Percentiles rank a stretch among this genome's conserved stretches.
These are phyloP conservation scores for Phoma sp. DNA, from an alignment of 2,329 filamentous ascomycete species.

Conservation along the genomic window DNA sequence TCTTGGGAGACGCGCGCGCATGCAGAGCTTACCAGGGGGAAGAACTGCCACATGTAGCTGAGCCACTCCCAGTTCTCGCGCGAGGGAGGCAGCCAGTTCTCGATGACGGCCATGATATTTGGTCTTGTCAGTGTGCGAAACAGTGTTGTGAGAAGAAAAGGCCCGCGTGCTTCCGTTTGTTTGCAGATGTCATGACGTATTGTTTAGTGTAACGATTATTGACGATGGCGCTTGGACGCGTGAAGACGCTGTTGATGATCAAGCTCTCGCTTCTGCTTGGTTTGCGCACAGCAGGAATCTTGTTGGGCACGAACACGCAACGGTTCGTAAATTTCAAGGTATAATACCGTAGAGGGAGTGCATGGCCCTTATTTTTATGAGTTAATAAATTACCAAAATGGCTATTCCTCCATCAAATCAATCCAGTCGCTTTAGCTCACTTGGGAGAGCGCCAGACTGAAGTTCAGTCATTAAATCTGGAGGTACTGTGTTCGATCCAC, in stretches of 20 bases:
- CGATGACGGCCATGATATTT: constrained; percentile 50
- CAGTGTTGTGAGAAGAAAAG: neutral
- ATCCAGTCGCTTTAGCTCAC: constrained; percentile 38
- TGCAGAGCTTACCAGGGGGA: constrained; percentile 53
- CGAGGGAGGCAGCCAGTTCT: constrained; percentile 56
- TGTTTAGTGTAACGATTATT: neutral
- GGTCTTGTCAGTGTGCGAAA: neutral
- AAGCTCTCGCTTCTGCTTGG: neutral
- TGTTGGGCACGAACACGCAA: too few species aligned
- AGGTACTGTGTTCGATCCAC: constrained; percentile 42
- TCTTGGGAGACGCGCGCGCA: neutral
- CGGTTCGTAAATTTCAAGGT: too few species aligned
- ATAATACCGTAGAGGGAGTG: too few species aligned
- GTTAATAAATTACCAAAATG: too few species aligned
- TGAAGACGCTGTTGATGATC: neutral
- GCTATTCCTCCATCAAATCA: constrained; percentile 9
- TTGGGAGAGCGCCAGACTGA: constrained; percentile 43
- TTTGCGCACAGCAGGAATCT: neutral
- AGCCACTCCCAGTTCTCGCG: constrained; percentile 59
- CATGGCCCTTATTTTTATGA: too few species aligned
- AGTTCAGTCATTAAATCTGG: constrained; percentile 41
- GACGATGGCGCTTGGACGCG: neutral
- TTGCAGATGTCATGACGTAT: constrained; percentile 7
- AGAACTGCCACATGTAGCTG: constrained; percentile 56
- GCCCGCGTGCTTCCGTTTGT: neutral